Percentiles rank a stretch among this genome's conserved stretches.
Conservation (phyloP, 208 protist genomes). For the Naegleria fowleri region DNA sequence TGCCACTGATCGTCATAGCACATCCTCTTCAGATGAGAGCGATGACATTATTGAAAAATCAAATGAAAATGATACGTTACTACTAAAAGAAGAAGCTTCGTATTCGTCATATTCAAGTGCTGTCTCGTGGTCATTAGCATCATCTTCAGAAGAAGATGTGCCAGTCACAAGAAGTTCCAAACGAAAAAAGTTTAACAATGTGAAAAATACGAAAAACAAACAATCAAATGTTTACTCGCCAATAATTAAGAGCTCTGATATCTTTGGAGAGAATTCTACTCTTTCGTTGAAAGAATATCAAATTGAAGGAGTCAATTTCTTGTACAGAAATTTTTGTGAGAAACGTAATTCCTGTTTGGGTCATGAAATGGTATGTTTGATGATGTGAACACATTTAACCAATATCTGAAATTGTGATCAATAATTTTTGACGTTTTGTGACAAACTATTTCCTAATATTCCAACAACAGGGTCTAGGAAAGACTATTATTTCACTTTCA, state of each 20-base stretch:
- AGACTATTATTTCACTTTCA: slow-evolving; percentile 86
- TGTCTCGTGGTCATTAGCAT: too few relatives aligned
- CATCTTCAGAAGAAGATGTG: too few relatives aligned
- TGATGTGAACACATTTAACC: too few relatives aligned
- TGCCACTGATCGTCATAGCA: not conserved
- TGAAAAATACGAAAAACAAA: not conserved
- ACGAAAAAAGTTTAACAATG: too few relatives aligned
- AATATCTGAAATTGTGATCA: too few relatives aligned
- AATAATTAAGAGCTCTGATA: not conserved
- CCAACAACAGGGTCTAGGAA: slow-evolving; percentile 35
- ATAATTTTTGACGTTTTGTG: too few relatives aligned
- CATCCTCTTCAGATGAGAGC: not conserved
- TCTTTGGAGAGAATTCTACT: not conserved
- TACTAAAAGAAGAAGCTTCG: too few relatives aligned
- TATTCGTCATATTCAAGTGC: too few relatives aligned
- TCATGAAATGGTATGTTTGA: not conserved
- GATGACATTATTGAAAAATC: not conserved
- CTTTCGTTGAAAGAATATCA: not conserved
- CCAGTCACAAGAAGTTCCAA: too few relatives aligned
- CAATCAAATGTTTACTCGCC: not conserved
- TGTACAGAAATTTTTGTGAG: not conserved
- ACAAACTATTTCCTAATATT: too few relatives aligned
- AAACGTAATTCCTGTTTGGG: not conserved
- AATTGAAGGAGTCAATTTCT: not conserved
- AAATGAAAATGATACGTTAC: not conserved